Base-by-base conservation (phyloP, 768 basidiomycete genomes). In the Kwoniella dejecticola region DNA sequence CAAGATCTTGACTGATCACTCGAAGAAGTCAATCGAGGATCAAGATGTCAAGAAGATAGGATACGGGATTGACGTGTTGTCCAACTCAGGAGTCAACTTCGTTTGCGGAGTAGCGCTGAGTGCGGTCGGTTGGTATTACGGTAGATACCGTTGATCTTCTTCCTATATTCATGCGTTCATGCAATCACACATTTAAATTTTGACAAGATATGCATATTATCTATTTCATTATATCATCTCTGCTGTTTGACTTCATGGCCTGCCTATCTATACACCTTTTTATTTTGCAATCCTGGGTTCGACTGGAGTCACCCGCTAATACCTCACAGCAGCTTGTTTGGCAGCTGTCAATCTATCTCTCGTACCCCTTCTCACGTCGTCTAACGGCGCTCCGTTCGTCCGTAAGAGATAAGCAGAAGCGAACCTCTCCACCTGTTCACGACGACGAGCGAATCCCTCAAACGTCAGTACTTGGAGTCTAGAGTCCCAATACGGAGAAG, bases 31-130 rank as follows among this genome's bases (percentile, higher is more conserved):
- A 74, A 72, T 15, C 46, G 23, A 31, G 17, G 58, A 55, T 11
- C 56, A 57, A 11, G 78, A 80, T 12, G 82, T 84, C 58, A 81
- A 84, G 11, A 79, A 88, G 57, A 63, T 85, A 49, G 82, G 86
- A 42, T 83, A 83, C 38, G 91, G 93, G 0, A 63, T 83, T 60
- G 82, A 89, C 60, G 47, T 92, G 15, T 81, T 95, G 59, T 86
- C 85, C n/a, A 95, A 95, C 70, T 91, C 89, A 67, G 89, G 91
- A 80, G 90, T 88, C 72, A 69, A 80, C 65, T 63, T 72, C 57
- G 60, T 72, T 3, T 64, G 62, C 17, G 68, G 68, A 17, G n/a
- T 23, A 13, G 64, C 58, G 2, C 58, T 72, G 57, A 71, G 64
- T 23, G 57, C 21, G 15, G 49, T 67, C 2, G 73, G 73, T n/a